Evolutionary conservation across 805 yeast genomes (phyloP), one percentile per base, ranked within the genome.

Genomic region (Saccharomycopsis oosterbeekiorum): DNA sequence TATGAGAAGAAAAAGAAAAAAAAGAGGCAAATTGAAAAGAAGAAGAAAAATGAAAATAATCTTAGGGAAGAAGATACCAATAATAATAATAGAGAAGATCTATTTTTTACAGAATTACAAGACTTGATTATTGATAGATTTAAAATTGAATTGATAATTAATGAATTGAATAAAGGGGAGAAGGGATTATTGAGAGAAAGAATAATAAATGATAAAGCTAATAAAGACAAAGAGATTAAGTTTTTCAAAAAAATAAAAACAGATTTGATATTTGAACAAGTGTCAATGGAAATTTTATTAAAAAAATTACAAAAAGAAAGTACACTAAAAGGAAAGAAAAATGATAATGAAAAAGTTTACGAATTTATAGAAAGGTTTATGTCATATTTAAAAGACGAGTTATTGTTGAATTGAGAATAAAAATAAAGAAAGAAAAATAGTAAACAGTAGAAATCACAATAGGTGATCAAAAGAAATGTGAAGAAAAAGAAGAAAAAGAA

Each of bases 101-200:
- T 41, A 21, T 58, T 53, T 26, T 24, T 59, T 40, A 40, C 11
- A 2, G 37, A 53, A 19, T 41, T 59, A 26, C 17, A 59, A 50
- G 10, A 9, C 5, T 41, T 21, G 4, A 29, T 57, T 2, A 19
- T 59, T 37, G 61, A 59, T 55, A 41, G 61, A 21, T 55, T 59
- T 29, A 55, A 40, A 55, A 59, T 59, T 37, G 61, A 59, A 2
- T 26, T 29, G 34, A 43, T 55, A n/a, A 6, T 53, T 55, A 11
- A 17, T 15, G 53, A 47, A 14, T 19, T 47, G 15, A 12, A 10
- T 9, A 47, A 47, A 24, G 53, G 34, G 14, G 14, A 24, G 1
- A 47, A 47, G 5, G 53, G 53, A 21, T 24, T 47, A 26, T 34
- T 47, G 10, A 24, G 34, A 21, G 53, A 47, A 47, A 12, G 34